phyloP scores from a whole-genome alignment of 2,329 filamentous ascomycete species.

The Periconia sp. region DNA sequence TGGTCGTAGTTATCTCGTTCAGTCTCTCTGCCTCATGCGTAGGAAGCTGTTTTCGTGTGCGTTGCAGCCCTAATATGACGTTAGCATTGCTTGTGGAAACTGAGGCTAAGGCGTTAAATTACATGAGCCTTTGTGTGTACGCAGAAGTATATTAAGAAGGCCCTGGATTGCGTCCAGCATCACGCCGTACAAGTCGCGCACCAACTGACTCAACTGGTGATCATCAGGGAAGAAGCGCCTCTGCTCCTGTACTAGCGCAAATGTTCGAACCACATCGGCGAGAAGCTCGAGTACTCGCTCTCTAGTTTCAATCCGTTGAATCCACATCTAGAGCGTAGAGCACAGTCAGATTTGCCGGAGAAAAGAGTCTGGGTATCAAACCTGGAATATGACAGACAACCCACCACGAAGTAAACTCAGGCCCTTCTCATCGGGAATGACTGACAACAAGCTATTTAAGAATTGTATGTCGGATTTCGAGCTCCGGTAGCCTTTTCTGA shows the following conservation, averaged over 20 bases:
- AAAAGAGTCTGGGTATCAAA: too few species aligned
- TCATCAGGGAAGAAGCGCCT: not conserved
- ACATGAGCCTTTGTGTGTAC: not conserved
- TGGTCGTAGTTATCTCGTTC: not conserved
- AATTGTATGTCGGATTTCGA: not conserved
- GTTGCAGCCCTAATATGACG: not conserved
- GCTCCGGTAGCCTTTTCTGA: not conserved
- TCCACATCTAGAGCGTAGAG: not conserved
- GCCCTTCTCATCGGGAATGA: slow-evolving; percentile 2
- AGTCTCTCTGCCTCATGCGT: not conserved
- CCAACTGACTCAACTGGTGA: not conserved
- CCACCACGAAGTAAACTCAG: slow-evolving; percentile 1
- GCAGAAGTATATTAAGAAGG: not conserved
- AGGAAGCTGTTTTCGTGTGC: not conserved
- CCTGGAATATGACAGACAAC: not conserved
- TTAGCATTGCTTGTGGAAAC: too few species aligned
- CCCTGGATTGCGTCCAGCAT: not conserved
- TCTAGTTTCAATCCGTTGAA: not conserved
- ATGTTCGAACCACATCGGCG: not conserved
- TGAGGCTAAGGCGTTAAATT: too few species aligned
- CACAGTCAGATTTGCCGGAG: too few species aligned
- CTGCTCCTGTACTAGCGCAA: not conserved
- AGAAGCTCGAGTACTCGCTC: not conserved
- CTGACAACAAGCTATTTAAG: not conserved
- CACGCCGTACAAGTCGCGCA: not conserved